Percentiles rank a stretch among this genome's conserved stretches.
Evolutionary conservation across 2,329 filamentous ascomycete species (phyloP).

Genomic region (Aspergillus awamori): DNA sequence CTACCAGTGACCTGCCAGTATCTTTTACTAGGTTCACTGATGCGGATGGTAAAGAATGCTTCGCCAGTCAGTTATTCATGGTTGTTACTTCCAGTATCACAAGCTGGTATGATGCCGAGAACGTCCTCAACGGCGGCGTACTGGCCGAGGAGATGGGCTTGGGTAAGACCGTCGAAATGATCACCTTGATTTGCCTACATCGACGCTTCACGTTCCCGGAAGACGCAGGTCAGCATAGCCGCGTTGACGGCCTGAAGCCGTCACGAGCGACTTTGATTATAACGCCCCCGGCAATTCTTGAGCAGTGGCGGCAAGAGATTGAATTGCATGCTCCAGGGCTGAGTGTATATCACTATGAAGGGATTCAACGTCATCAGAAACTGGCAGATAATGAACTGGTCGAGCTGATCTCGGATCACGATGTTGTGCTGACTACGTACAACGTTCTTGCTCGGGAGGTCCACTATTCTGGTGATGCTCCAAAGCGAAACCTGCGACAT

Average conservation of each 20-base stretch:
- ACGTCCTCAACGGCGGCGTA: conserved; percentile 46
- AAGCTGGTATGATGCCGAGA: conserved; percentile 35
- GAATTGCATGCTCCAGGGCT: conserved; percentile 59
- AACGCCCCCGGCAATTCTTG: conserved; percentile 62
- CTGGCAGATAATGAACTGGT: conserved; percentile 47
- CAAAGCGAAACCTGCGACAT: conserved; percentile 68
- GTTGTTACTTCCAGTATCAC: conserved; percentile 42
- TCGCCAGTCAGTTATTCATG: conserved; percentile 47
- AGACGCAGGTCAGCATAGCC: conserved; percentile 18
- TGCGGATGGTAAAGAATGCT: conserved; percentile 42
- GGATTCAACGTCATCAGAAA: conserved; percentile 47
- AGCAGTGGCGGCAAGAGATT: conserved; percentile 67
- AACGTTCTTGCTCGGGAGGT: conserved; percentile 77
- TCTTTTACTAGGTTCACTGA: conserved; percentile 45
- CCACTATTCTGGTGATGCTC: conserved; percentile 71
- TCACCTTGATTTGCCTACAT: conserved; percentile 49
- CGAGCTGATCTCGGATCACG: conserved; percentile 50
- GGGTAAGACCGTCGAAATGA: conserved; percentile 55
- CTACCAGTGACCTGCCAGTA: conserved; percentile 31
- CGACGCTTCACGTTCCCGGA: conserved; percentile 26
- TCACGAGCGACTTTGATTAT: conserved; percentile 65
- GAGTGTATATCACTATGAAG: conserved; percentile 59
- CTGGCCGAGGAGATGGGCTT: conserved; percentile 56
- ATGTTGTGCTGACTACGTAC: conserved; percentile 67
- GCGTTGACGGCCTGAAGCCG: conserved; percentile 31